These are phyloP conservation scores for Wickerhamiella cacticola DNA, from an alignment of 805 yeast genomes.

Conservation along the genomic window DNA sequence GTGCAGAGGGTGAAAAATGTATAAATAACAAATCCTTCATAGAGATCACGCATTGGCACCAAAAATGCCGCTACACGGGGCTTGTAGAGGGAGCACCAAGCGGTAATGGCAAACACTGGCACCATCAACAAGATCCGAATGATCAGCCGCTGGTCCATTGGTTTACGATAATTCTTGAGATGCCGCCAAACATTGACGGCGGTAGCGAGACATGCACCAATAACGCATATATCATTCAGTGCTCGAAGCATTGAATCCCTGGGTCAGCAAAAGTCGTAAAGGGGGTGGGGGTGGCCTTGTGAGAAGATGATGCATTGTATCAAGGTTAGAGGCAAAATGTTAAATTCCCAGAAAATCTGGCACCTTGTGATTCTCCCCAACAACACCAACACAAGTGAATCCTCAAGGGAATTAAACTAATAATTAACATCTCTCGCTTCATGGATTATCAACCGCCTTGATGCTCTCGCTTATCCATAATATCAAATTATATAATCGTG, in stretches of 20 bases:
- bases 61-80: conserved; percentile 14
- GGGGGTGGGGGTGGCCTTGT: neutral
- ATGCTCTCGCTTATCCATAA: no score
- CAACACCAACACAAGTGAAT: no score
- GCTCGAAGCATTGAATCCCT: conserved; percentile 12
- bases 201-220: conserved; percentile 34
- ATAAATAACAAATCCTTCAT: conserved; percentile 92
- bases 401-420: no score
- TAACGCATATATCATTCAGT: conserved; percentile 16
- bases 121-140: conserved; percentile 72
- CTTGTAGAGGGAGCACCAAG: conserved; percentile 45
- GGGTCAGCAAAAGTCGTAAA: conserved; percentile 1
- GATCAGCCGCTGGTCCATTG: conserved; percentile 73
- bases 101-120: conserved; percentile 66
- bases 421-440: neutral
- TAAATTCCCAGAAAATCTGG: no score
- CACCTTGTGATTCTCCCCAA: no score
- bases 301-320: no score
- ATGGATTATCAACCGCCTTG: no score
- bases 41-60: conserved; percentile 59
- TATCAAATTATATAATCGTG: neutral
- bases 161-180: conserved; percentile 67
- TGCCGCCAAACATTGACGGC: conserved; percentile 40
- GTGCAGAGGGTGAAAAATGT: conserved; percentile 80
- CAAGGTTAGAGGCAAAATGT: no score